Evolutionary conservation across 2,329 filamentous ascomycete species (phyloP).

Genomic region (Colletotrichum acutatum): DNA sequence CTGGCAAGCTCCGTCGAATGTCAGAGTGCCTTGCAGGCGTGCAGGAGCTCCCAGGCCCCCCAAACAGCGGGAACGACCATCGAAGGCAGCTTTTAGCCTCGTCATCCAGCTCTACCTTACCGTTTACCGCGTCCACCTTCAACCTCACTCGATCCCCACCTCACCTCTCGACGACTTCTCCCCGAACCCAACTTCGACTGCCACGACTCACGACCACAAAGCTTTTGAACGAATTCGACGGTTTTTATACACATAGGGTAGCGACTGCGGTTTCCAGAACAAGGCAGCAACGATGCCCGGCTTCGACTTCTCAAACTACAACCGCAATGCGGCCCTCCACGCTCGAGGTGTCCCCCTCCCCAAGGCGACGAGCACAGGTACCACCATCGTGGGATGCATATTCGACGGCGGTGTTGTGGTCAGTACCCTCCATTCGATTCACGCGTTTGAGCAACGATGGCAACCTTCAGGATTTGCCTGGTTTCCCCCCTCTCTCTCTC

Average conservation of each 20-base stretch:
- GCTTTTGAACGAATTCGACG: conserved; percentile 5
- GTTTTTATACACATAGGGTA: background rate
- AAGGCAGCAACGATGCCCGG: conserved; percentile 78
- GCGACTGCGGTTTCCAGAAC: conserved; percentile 5
- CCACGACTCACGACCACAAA: conserved; percentile 21
- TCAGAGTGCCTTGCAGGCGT: conserved; percentile 30
- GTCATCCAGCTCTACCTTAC: conserved; percentile 59
- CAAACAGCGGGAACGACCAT: conserved; percentile 30
- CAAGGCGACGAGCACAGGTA: conserved; percentile 98
- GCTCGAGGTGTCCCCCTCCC: conserved; percentile 93
- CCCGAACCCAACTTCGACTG: background rate
- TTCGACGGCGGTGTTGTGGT: conserved; percentile 97
- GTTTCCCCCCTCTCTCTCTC: background rate
- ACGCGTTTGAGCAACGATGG: background rate
- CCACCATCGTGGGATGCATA: conserved; percentile 97
- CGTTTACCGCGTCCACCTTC: conserved; percentile 33
- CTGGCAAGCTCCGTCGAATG: conserved; percentile 14
- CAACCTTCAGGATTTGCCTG: too few species aligned
- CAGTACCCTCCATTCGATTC: conserved; percentile 44
- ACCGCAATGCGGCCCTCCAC: conserved; percentile 96
- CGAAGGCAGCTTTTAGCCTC: conserved; percentile 65
- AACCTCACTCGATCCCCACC: conserved; percentile 40
- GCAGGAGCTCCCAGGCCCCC: conserved; percentile 23
- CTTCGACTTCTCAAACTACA: conserved; percentile 99
- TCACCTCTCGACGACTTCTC: conserved; percentile 37